Base-by-base conservation (phyloP, 1,139 yeast genomes). In the Hanseniaspora sp. region DNA sequence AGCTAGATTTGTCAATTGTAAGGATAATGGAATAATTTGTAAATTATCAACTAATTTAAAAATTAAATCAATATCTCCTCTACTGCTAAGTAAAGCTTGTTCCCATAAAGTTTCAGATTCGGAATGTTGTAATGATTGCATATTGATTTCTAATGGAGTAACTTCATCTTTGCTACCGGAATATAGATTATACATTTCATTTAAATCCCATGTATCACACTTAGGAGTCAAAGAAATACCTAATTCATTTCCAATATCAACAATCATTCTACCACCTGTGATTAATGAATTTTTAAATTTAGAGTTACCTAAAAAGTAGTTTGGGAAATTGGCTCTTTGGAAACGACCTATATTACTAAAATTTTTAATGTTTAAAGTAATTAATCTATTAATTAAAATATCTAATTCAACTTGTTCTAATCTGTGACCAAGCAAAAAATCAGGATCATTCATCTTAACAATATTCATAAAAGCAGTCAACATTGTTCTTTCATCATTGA, bases 171-270 rank as follows among this genome's bases (percentile, higher is more conserved):
- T 75, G 65, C 77, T 76, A 61, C 79, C 75, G 71, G 90, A 78
- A 57, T 86, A 79, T 51, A 86, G 77, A 46, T 80, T 82, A 62
- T 82, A 83, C 96, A 94, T 92, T 69, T 94, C 99, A 11, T 84
- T 75, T 56, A 94, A 73, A 57, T 87, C 95, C 96, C 96, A 94
- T n/a, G 94, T 85, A 66, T 87, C 95, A 71, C 98, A 94, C 64
- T 88, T 87, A 11, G 82, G 74, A 2, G 96, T 88, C 59, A 92
- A 74, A 0, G 96, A 90, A 65, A 86, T 94, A 52, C 98, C 99
- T 80, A 90, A 79, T 63, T 88, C 96, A 67, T 92, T 92, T 53
- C 94, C 88, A 64, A 94, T 79, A 69, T 94, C 98, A 74, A 96
- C 86, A 55, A 90, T 67, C 57, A 94, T 75, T 61, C 99, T 76